Evolutionary conservation across 116 monocot genomes (phyloP).

Genomic region (Posidonia oceanica): DNA sequence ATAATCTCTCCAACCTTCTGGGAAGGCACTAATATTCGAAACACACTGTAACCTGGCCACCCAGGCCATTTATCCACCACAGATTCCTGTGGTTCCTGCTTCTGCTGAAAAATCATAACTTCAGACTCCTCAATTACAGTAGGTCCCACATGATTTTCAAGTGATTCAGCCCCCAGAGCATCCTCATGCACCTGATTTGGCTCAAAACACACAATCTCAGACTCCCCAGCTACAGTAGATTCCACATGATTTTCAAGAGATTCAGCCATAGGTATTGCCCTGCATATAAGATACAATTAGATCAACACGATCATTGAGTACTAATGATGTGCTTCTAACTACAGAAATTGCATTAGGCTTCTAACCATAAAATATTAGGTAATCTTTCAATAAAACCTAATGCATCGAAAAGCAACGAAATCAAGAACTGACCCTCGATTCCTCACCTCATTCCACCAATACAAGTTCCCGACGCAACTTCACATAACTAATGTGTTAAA

Average conservation of each 20-base stretch:
- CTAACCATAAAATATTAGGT: too few relatives aligned
- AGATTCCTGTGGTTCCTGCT: not conserved
- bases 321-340: too few relatives aligned
- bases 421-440: too few relatives aligned
- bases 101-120: not conserved
- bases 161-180: not conserved
- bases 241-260: not conserved
- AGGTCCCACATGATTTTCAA: not conserved
- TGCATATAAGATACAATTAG: not conserved
- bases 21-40: constrained; percentile 55
- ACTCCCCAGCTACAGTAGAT: not conserved
- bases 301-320: too few relatives aligned
- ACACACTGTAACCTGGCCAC: constrained; percentile 78
- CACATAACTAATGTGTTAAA: too few relatives aligned
- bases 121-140: constrained; percentile 1
- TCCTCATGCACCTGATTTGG: too few relatives aligned
- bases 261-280: not conserved
- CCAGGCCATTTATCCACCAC: constrained; percentile 66
- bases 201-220: not conserved
- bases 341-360: too few relatives aligned
- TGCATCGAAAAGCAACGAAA: too few relatives aligned
- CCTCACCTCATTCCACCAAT: too few relatives aligned
- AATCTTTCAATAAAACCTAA: too few relatives aligned
- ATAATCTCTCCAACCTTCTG: constrained; percentile 64
- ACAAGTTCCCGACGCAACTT: too few relatives aligned